These are phyloP conservation scores for Paecilomyces sp. DNA, from an alignment of 2,329 filamentous ascomycete species.

Conservation along the genomic window DNA sequence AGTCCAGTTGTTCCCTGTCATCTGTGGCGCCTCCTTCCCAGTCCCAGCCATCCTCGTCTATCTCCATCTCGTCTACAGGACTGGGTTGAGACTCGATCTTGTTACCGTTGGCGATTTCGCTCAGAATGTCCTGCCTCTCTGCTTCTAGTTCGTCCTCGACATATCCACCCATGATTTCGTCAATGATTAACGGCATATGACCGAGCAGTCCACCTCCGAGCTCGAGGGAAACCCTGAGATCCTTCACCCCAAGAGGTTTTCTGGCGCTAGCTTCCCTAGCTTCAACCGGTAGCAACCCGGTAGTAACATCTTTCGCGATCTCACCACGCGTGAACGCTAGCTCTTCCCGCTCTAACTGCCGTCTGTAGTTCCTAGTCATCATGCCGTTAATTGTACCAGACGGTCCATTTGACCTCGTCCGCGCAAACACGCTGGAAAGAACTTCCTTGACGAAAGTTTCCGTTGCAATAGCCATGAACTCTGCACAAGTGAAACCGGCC, in stretches of 20 bases:
- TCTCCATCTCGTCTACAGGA: constrained; percentile 30
- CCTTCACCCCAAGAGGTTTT: constrained; percentile 66
- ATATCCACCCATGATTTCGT: constrained; percentile 63
- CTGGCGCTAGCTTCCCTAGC: constrained; percentile 67
- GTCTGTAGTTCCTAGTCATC: constrained; percentile 70
- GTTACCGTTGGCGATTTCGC: constrained; percentile 6
- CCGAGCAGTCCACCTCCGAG: constrained; percentile 69
- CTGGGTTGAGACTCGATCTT: constrained; percentile 13
- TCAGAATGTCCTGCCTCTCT: constrained; percentile 27
- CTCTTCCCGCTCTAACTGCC: constrained; percentile 70
- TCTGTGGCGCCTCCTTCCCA: constrained; percentile 31
- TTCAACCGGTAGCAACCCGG: constrained; percentile 73
- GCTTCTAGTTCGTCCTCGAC: constrained; percentile 67
- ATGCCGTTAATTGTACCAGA: constrained; percentile 64
- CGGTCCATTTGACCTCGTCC: constrained; percentile 50
- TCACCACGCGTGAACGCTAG: constrained; percentile 66
- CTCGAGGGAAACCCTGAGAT: constrained; percentile 68
- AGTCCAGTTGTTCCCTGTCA: constrained; percentile 31
- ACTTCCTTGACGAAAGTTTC: constrained; percentile 59
- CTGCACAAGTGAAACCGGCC: constrained; percentile 46
- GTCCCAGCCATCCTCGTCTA: constrained; percentile 30
- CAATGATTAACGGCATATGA: constrained; percentile 68
- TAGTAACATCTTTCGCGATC: constrained; percentile 60
- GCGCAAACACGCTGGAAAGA: constrained; percentile 47
- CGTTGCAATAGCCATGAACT: constrained; percentile 54